These are phyloP conservation scores for Barnettozyma vustinii DNA, from an alignment of 805 yeast species.

Conservation along the genomic window DNA sequence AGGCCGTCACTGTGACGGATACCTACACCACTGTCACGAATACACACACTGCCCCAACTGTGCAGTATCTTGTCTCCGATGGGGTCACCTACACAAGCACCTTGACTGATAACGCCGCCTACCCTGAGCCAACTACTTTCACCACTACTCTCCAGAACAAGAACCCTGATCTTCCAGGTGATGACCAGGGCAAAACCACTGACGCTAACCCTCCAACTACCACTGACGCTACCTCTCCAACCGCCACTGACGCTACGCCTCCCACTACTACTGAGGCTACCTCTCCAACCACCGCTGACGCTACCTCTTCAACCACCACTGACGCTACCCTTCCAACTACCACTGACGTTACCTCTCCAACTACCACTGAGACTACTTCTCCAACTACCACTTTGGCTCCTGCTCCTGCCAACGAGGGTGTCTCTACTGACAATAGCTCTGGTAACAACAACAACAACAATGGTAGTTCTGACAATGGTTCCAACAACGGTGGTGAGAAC, in stretches of 20 bases:
- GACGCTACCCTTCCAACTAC: slow-evolving; percentile 13
- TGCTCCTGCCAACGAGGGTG: too few species aligned
- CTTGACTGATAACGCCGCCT: slow-evolving; percentile 31
- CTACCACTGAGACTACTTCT: too few species aligned
- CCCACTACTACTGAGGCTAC: too few species aligned
- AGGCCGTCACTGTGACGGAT: slow-evolving; percentile 41
- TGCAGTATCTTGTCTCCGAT: slow-evolving; percentile 32
- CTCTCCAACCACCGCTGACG: too few species aligned
- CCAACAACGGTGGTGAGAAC: not conserved
- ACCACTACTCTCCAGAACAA: slow-evolving; percentile 24
- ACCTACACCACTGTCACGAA: slow-evolving; percentile 36
- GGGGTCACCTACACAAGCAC: slow-evolving; percentile 35
- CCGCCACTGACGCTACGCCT: not conserved
- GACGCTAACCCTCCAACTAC: slow-evolving; percentile 13
- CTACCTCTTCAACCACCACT: not conserved
- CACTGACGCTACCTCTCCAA: not conserved
- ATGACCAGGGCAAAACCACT: slow-evolving; percentile 9
- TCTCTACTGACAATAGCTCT: too few species aligned
- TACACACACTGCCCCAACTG: slow-evolving; percentile 36
- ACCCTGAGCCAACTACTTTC: slow-evolving; percentile 32
- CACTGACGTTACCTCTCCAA: not conserved
- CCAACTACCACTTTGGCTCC: too few species aligned
- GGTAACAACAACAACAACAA: slow-evolving; percentile 17
- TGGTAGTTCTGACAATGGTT: slow-evolving; percentile 5
- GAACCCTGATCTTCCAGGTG: slow-evolving; percentile 4